A percentile compares a stretch with the other conserved stretches of the same genome.
Evolutionary conservation across 177 flowering plant genomes (phyloP).

Genomic region (Tripterygium wilfordii): DNA sequence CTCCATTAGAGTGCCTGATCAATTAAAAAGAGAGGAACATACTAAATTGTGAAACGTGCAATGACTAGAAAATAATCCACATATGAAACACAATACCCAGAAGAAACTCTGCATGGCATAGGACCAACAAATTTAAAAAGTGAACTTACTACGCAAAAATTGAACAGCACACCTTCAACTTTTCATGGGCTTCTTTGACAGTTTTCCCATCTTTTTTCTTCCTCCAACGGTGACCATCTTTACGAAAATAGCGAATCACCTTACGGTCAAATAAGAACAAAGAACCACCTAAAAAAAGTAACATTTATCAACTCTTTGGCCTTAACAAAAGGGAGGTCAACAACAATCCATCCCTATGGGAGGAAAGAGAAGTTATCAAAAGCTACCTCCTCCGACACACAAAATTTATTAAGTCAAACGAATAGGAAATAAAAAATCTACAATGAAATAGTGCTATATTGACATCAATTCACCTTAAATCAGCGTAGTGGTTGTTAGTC

Average conservation of each 20-base stretch:
- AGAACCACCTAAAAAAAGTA: conserved; percentile 67
- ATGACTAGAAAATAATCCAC: too few species aligned
- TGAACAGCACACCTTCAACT: conserved; percentile 63
- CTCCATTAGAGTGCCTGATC: too few species aligned
- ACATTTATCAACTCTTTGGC: conserved; percentile 5
- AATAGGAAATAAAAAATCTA: too few species aligned
- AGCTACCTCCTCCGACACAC: too few species aligned
- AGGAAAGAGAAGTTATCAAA: too few species aligned
- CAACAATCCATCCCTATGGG: not conserved
- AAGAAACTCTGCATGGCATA: not conserved
- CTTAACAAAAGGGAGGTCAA: too few species aligned
- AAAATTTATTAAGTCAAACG: too few species aligned
- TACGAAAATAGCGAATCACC: conserved; percentile 70
- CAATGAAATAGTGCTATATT: too few species aligned
- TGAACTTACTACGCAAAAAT: conserved; percentile 22
- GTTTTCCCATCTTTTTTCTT: conserved; percentile 97
- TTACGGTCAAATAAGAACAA: conserved; percentile 76
- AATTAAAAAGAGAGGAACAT: too few species aligned
- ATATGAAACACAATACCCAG: not conserved
- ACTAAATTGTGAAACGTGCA: too few species aligned
- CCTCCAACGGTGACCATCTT: conserved; percentile 89
- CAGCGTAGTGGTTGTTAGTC: too few species aligned
- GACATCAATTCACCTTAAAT: too few species aligned
- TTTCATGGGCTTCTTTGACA: conserved; percentile 92
- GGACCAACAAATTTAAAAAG: conserved; percentile 3